Evolutionary conservation across 768 basidiomycete species (phyloP), one percentile per base, ranked within the genome.

Genomic region (Leccinum longicurvipes): DNA sequence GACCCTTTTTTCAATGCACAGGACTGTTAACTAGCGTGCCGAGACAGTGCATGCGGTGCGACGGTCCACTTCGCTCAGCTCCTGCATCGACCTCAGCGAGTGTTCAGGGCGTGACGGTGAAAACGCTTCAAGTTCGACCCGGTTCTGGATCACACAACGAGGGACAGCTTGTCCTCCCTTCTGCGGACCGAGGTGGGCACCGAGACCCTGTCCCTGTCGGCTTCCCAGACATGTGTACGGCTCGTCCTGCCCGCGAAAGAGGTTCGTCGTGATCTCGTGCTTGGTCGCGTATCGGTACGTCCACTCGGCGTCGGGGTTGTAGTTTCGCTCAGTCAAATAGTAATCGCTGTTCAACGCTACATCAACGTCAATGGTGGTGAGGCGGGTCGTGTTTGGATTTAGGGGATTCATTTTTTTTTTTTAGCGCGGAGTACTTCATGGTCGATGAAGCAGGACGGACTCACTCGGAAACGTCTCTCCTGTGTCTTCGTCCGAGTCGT

Each of bases 251-350:
- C 59, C 63, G 4, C 21, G 58, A 52, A 67, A 69, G 42, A 59
- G 45, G 57, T 71, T 71, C 50, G 59, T 61, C 11, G 48, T 57
- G 4, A 73, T 64, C 50, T 71, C 70, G n/a, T 71, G 57, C 15
- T 63, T 50, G 28, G 70, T 72, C 29, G 70, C 60, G 32, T 73
- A 73, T 52, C 70, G 69, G 55, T 71, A 71, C 31, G 34, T 47
- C 71, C 71, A 71, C 24, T 55, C 59, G 8, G 19, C 39, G 19
- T 57, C 45, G 21, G 60, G 11, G 31, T 57, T 24, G 23, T 39
- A 6, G 3, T 17, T 11, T 28, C 29, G 55, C 17, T 64, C 32
- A 17, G 34, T 36, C 39, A 28, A 19, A 28, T 67, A 73, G 47
- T 60, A 70, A 1, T 23, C 44, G 36, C 32, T 19, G 39, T 41